phyloP scores from a whole-genome alignment of 352 stramenopile species.

The Elongisporangium anandrum region DNA sequence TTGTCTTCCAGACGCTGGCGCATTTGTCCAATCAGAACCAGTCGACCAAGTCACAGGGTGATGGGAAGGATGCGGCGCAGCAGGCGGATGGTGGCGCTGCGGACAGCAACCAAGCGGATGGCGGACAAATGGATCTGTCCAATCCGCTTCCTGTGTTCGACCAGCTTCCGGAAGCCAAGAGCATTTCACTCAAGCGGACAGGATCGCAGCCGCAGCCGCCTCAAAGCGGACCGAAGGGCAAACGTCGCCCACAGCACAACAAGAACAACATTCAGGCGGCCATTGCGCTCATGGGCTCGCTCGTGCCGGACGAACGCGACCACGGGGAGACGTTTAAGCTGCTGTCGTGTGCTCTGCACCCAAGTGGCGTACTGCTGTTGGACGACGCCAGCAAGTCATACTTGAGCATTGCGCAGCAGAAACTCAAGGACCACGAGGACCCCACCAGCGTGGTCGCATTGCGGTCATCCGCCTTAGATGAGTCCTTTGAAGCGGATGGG shows the following conservation, averaged over 20 bases:
- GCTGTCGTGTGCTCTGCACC: conserved; percentile 70
- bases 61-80: conserved; percentile 8
- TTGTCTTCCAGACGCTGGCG: conserved; percentile 90
- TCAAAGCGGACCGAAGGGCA: conserved; percentile 13
- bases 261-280: conserved; percentile 78
- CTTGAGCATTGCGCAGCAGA: conserved; percentile 17
- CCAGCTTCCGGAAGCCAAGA: conserved; percentile 46
- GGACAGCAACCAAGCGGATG: conserved; percentile 19
- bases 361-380: conserved; percentile 65
- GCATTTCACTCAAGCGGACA: conserved; percentile 54
- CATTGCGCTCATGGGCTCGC: conserved; percentile 76
- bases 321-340: conserved; percentile 85
- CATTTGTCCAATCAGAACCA: conserved; percentile 68
- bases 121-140: conserved; percentile 24
- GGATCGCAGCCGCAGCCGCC: conserved; percentile 3
- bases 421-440: not conserved
- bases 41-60: conserved; percentile 4
- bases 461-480: not conserved
- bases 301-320: conserved; percentile 70
- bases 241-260: conserved; percentile 24
- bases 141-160: conserved; percentile 65
- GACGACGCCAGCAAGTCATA: conserved; percentile 81
- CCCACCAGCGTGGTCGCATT: not conserved
- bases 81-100: conserved; percentile 28
- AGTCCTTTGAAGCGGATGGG: not conserved